A percentile compares a stretch with the other conserved stretches of the same genome.
Evolutionary conservation across 805 yeast genomes (phyloP).

Genomic region (Myxozyma vanderwaltii): DNA sequence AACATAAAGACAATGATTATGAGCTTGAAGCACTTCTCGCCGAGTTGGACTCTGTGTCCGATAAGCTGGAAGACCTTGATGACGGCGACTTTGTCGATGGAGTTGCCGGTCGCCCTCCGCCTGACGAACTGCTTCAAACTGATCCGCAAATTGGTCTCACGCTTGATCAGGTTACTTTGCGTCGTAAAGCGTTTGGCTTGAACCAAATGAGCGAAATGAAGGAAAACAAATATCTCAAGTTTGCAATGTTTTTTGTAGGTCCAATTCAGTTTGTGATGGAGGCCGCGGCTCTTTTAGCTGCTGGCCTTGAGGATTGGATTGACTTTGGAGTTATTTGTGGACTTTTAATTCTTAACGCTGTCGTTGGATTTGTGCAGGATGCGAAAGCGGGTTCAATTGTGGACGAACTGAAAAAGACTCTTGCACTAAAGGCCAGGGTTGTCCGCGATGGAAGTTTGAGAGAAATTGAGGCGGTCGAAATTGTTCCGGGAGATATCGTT

Average conservation of each 20-base stretch:
- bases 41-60: too few species aligned
- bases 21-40: too few species aligned
- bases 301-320: constrained; percentile 96
- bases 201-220: constrained; percentile 89
- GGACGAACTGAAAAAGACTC: constrained; percentile 90
- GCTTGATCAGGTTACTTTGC: constrained; percentile 70
- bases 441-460: constrained; percentile 75
- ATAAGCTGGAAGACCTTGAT: too few species aligned
- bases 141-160: constrained; percentile 75
- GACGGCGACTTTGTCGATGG: too few species aligned
- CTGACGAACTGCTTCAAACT: too few species aligned
- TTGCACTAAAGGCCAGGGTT: constrained; percentile 83
- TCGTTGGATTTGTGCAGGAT: constrained; percentile 94
- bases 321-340: constrained; percentile 96
- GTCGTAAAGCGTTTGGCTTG: constrained; percentile 87
- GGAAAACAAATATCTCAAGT: constrained; percentile 75
- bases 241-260: constrained; percentile 84
- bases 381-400: constrained; percentile 97
- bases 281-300: constrained; percentile 91
- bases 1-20: too few species aligned
- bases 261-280: constrained; percentile 97
- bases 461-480: constrained; percentile 77
- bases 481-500: constrained; percentile 92
- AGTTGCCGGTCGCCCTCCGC: too few species aligned
- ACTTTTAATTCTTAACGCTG: constrained; percentile 79